Conservation (phyloP, 2,329 filamentous ascomycete genomes). For the Drechmeria coniospora region DNA sequence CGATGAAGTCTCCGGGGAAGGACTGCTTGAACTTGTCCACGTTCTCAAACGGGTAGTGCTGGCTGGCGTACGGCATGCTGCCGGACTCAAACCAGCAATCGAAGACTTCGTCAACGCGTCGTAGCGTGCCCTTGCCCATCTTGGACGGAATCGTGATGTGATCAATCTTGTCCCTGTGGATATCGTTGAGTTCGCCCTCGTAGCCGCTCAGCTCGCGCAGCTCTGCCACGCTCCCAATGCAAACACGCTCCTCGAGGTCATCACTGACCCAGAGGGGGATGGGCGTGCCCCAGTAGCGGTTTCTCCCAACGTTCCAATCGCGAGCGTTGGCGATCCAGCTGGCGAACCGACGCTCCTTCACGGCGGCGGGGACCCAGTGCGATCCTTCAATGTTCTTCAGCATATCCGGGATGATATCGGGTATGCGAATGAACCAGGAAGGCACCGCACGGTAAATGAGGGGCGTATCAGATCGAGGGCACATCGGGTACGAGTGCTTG, state of each 20-base stretch:
- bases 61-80: constrained; percentile 84
- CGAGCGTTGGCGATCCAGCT: constrained; percentile 85
- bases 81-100: constrained; percentile 97
- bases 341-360: constrained; percentile 81
- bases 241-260: constrained; percentile 73
- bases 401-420: constrained; percentile 72
- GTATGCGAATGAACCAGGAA: constrained; percentile 88
- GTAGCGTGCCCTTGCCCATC: constrained; percentile 69
- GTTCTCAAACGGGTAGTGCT: constrained; percentile 88
- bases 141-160: constrained; percentile 87
- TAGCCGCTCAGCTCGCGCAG: constrained; percentile 78
- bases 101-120: constrained; percentile 75
- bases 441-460: constrained; percentile 86
- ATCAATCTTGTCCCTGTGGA: constrained; percentile 88
- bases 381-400: constrained; percentile 78
- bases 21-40: constrained; percentile 62
- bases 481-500: constrained; percentile 86
- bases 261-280: constrained; percentile 87
- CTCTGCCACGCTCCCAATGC: constrained; percentile 72
- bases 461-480: constrained; percentile 86
- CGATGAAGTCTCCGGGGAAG: constrained; percentile 89
- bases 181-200: constrained; percentile 64
- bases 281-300: constrained; percentile 90
- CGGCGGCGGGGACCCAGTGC: constrained; percentile 80
- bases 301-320: constrained; percentile 91